Percentiles rank a stretch among this genome's conserved stretches.
phyloP scores from a whole-genome alignment of 1,284 basidiomycete genomes.

The Moniliophthora roreri region DNA sequence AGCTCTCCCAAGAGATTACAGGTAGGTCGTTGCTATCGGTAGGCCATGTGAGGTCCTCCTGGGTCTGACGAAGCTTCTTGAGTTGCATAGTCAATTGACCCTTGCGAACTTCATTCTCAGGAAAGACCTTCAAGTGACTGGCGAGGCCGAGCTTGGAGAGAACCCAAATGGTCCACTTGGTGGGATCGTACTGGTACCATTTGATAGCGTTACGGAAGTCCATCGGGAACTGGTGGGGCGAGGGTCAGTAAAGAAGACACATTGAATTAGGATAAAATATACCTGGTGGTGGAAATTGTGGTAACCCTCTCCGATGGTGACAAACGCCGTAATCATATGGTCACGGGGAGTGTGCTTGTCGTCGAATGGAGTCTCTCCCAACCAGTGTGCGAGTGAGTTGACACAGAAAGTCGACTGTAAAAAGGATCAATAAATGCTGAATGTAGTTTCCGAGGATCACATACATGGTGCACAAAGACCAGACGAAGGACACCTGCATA shows the following conservation, averaged over 20 bases:
- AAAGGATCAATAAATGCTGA: not conserved
- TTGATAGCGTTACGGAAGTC: slow-evolving; percentile 93
- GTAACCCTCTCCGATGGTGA: slow-evolving; percentile 91
- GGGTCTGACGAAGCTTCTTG: slow-evolving; percentile 74
- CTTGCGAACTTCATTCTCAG: slow-evolving; percentile 91
- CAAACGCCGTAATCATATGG: slow-evolving; percentile 84
- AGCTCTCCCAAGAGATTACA: slow-evolving; percentile 85
- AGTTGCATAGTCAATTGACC: slow-evolving; percentile 93
- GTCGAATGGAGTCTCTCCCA: slow-evolving; percentile 90
- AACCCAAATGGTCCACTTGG: slow-evolving; percentile 89
- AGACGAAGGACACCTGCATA: slow-evolving; percentile 85
- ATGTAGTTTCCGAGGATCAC: slow-evolving; percentile 22
- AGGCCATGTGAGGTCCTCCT: slow-evolving; percentile 79
- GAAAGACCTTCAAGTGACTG: slow-evolving; percentile 88
- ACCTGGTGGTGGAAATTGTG: slow-evolving; percentile 91
- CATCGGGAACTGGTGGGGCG: slow-evolving; percentile 73
- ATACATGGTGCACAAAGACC: slow-evolving; percentile 86
- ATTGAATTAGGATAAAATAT: not conserved
- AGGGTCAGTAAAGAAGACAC: not conserved
- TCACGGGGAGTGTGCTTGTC: slow-evolving; percentile 94
- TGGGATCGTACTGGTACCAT: slow-evolving; percentile 90
- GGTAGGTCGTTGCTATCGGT: slow-evolving; percentile 75
- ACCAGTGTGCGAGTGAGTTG: slow-evolving; percentile 94
- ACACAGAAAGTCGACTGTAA: slow-evolving; percentile 89
- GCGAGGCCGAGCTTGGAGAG: slow-evolving; percentile 72